These are phyloP conservation scores for Meira nashicola DNA, from an alignment of 1,284 basidiomycete genomes.

Conservation along the genomic window DNA sequence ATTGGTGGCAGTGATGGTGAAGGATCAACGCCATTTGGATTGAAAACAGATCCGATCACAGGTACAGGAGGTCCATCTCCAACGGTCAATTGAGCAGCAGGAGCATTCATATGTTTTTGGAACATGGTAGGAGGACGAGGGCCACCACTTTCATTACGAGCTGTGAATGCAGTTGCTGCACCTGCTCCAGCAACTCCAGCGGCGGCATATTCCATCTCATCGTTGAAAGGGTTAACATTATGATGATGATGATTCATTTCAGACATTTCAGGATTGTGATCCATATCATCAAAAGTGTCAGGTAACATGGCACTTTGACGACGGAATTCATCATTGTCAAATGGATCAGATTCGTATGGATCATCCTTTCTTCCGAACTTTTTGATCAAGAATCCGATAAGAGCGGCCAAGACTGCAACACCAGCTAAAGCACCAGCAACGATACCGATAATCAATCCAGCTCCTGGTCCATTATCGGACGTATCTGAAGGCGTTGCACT, in stretches of 20 bases:
- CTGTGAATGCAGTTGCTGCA: slow-evolving; percentile 15
- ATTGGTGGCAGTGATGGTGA: slow-evolving; percentile 37
- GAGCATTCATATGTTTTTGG: slow-evolving; percentile 43
- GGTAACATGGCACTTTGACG: slow-evolving; percentile 50
- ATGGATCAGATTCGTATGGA: slow-evolving; percentile 49
- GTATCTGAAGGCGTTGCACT: slow-evolving; percentile 19
- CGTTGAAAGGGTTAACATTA: background rate
- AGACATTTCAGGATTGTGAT: slow-evolving; percentile 34
- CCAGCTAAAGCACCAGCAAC: slow-evolving; percentile 52
- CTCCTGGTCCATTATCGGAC: slow-evolving; percentile 19
- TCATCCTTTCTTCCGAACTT: slow-evolving; percentile 42
- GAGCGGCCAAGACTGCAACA: slow-evolving; percentile 48
- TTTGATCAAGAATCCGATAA: slow-evolving; percentile 50
- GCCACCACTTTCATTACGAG: slow-evolving; percentile 41
- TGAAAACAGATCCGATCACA: slow-evolving; percentile 33
- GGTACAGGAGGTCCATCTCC: slow-evolving; percentile 15
- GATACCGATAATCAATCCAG: slow-evolving; percentile 52
- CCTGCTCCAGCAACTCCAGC: slow-evolving; percentile 25
- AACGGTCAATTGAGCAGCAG: slow-evolving; percentile 12
- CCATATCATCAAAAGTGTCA: slow-evolving; percentile 43
- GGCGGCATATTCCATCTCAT: slow-evolving; percentile 4
- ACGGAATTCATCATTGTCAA: slow-evolving; percentile 51
- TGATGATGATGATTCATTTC: slow-evolving; percentile 27
- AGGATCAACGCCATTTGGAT: slow-evolving; percentile 19
- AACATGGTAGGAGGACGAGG: slow-evolving; percentile 53